These are phyloP conservation scores for Stagonosporopsis vannaccii DNA, from an alignment of 2,329 filamentous ascomycete species.

Conservation along the genomic window DNA sequence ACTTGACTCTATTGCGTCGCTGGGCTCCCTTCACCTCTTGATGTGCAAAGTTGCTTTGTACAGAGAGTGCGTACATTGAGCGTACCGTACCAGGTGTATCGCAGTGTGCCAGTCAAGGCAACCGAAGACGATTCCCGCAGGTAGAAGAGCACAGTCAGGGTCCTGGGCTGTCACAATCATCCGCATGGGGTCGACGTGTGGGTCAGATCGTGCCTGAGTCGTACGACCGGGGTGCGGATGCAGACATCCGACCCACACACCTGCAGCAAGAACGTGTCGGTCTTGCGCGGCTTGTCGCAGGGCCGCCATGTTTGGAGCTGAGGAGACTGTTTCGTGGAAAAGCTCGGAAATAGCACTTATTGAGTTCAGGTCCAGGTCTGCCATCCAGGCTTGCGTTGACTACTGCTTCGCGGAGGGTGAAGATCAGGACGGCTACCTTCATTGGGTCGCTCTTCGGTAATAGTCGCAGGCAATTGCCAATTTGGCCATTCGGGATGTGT, in stretches of 20 bases:
- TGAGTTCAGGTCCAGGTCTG: constrained; percentile 18
- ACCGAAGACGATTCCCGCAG: too few relatives aligned
- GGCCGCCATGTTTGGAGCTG: neutral
- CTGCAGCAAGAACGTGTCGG: neutral
- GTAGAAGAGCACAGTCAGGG: too few relatives aligned
- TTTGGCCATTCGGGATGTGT: constrained; percentile 2
- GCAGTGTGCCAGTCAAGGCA: too few relatives aligned
- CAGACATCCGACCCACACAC: neutral
- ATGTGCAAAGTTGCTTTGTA: too few relatives aligned
- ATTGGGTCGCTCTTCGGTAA: constrained; percentile 4
- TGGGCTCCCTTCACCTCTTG: too few relatives aligned
- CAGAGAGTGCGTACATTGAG: too few relatives aligned
- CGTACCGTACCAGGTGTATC: too few relatives aligned
- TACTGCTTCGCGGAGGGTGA: constrained; percentile 4
- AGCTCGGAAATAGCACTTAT: neutral
- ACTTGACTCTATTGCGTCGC: neutral
- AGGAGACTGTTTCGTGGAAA: neutral
- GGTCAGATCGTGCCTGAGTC: neutral
- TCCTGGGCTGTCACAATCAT: neutral
- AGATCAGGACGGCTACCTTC: neutral
- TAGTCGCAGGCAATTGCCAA: neutral
- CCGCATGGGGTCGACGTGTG: neutral
- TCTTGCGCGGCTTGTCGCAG: neutral
- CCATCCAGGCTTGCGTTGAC: constrained; percentile 14
- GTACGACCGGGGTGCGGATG: neutral